phyloP scores from a whole-genome alignment of 1,284 basidiomycete species.

The Schizophyllum commune region DNA sequence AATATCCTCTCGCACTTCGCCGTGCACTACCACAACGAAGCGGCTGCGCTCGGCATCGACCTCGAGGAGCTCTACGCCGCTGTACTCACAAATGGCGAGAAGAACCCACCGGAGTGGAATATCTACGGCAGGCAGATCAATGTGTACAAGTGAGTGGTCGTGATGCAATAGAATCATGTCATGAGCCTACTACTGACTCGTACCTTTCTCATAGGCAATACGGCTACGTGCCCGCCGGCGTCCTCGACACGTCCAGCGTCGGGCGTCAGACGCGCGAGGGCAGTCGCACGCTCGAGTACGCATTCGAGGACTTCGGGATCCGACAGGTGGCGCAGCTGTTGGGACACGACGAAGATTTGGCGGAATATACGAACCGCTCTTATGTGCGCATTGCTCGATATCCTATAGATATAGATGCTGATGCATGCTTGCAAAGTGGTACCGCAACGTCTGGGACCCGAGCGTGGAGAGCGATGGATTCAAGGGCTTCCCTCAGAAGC shows the following conservation, averaged over 20 bases:
- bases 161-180: neutral
- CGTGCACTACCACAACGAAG: slow-evolving; percentile 60
- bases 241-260: slow-evolving; percentile 50
- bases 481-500: slow-evolving; percentile 57
- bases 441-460: slow-evolving; percentile 55
- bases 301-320: slow-evolving; percentile 52
- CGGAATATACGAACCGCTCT: slow-evolving; percentile 42
- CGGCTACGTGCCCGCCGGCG: slow-evolving; percentile 44
- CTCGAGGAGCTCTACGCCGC: slow-evolving; percentile 54
- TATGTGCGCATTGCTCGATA: slow-evolving; percentile 28
- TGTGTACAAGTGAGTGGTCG: slow-evolving; percentile 48
- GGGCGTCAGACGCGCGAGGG: slow-evolving; percentile 62
- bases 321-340: slow-evolving; percentile 47
- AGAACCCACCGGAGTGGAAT: slow-evolving; percentile 65
- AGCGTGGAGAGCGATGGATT: slow-evolving; percentile 46
- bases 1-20: slow-evolving; percentile 63
- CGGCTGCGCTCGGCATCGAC: slow-evolving; percentile 46
- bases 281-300: slow-evolving; percentile 59
- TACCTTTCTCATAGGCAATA: slow-evolving; percentile 35
- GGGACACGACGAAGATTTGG: slow-evolving; percentile 37
- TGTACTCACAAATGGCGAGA: slow-evolving; percentile 49
- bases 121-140: slow-evolving; percentile 57
- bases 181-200: no score
- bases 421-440: slow-evolving; percentile 32
- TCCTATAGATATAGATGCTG: neutral